Percentiles rank a stretch among this genome's conserved stretches.
Evolutionary conservation across 441 rosid genomes (phyloP).

Genomic region (Corymbia calophylla): DNA sequence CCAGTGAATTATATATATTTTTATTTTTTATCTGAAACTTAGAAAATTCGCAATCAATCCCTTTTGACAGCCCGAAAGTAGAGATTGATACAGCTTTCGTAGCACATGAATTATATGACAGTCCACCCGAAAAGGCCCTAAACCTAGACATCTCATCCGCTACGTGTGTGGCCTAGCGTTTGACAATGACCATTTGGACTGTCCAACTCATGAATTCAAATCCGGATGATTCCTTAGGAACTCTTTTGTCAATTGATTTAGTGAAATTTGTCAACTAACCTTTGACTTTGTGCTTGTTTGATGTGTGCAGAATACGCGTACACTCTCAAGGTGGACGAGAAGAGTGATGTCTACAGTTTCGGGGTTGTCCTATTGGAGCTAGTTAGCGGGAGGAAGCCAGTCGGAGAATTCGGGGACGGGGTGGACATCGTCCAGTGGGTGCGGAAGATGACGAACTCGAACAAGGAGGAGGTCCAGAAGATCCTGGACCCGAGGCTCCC

Average conservation of each 20-base stretch:
- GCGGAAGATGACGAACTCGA: constrained; percentile 78
- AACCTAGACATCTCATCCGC: background rate
- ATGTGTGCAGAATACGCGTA: constrained; percentile 75
- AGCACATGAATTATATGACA: background rate
- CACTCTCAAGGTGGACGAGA: constrained; percentile 92
- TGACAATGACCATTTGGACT: background rate
- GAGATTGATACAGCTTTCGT: background rate
- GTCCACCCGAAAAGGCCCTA: background rate
- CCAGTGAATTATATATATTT: background rate
- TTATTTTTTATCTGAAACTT: background rate
- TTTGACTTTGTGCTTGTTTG: background rate
- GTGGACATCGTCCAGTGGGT: constrained; percentile 99
- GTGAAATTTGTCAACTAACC: background rate
- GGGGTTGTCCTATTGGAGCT: constrained; percentile 91
- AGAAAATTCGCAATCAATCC: background rate
- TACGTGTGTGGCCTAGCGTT: background rate
- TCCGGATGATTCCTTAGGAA: background rate
- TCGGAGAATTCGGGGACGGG: constrained; percentile 94
- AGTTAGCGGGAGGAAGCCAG: constrained; percentile 76
- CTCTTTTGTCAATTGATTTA: background rate
- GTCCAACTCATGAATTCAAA: background rate
- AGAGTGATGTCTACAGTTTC: constrained; percentile 95
- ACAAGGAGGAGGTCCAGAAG: constrained; percentile 69
- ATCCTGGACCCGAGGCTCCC: constrained; percentile 79
- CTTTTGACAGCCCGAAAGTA: background rate